Evolutionary conservation across 371 early-diverging fungal genomes (phyloP), one percentile per base, ranked within the genome.

Genomic region (Conidiobolus incongruus): DNA sequence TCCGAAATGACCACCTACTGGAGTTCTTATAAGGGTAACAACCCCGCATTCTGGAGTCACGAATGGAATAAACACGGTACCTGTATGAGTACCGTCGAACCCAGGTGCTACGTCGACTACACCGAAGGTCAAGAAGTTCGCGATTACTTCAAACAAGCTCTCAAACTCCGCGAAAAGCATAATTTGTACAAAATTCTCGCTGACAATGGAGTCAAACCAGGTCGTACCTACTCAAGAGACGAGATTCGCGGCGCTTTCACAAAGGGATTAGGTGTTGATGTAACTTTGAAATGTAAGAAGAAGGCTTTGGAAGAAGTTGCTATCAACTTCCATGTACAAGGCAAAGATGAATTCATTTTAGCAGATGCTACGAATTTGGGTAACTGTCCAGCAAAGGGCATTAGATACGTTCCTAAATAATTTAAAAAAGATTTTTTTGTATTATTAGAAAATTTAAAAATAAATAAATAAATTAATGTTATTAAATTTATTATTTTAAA

Each of bases 61-160:
- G 68, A 68, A 52, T 68, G 68, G 68, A 52, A 52, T 15, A 68
- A 64, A 22, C 68, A 68, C 45, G 68, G 68, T 20, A 68, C 63
- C 21, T 68, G 68, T 48, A 58, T 68, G 15, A 58, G 58, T 29
- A 68, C 65, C 0, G 35, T 68, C 3, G 48, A 55, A 44, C 62
- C 65, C 16, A 45, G 47, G 20, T 68, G 68, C 33, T 60, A 63
- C 33, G 63, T 60, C 5, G 35, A 47, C 8, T 23, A 48, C 11
- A 53, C 56, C 44, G 38, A 46, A 22, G 57, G 61, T 40, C 54
- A 67, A 46, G 65, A 65, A 37, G 51, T 63, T 13, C 24, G 55
- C 12, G 63, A 60, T 22, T 67, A 64, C 36, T 67, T 67, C 41
- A 31, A 58, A 42, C 44, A 59, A 57, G 57, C 52, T 13, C 30